These are phyloP conservation scores for Aspergillus biplanus DNA, from an alignment of 495 filamentous ascomycete species.

Conservation along the genomic window DNA sequence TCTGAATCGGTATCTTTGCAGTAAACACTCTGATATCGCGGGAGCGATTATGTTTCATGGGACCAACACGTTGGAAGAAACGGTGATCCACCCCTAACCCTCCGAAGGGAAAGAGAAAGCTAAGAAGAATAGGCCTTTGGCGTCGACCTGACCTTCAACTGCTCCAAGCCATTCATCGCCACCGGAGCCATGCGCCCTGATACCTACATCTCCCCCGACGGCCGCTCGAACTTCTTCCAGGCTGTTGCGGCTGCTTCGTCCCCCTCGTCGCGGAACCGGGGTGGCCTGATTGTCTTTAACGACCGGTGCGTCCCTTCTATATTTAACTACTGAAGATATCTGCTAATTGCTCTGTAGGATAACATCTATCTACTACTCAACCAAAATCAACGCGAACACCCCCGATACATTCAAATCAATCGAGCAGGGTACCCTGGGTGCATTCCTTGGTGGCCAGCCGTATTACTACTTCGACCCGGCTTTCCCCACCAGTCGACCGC, in stretches of 20 bases:
- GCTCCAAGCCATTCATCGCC: constrained; percentile 3
- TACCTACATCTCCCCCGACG: constrained; percentile 3
- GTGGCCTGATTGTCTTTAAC: constrained; percentile 5
- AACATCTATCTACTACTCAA: constrained; percentile 5
- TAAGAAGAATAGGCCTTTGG: neutral
- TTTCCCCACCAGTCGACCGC: neutral
- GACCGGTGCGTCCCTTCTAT: neutral
- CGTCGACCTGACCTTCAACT: constrained; percentile 8
- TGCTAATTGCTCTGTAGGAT: neutral
- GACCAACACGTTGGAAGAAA: constrained; percentile 6
- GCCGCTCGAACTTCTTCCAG: constrained; percentile 9
- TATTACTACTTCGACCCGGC: constrained; percentile 9
- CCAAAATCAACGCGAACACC: constrained; percentile 3
- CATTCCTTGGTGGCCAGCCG: constrained; percentile 11
- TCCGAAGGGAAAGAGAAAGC: too few relatives aligned
- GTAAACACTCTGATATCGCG: neutral
- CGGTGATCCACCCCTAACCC: neutral
- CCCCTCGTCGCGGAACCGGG: neutral
- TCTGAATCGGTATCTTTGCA: neutral
- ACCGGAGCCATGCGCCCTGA: constrained; percentile 7
- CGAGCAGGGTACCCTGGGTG: constrained; percentile 1
- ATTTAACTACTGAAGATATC: neutral
- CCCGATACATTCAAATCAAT: constrained; percentile 1
- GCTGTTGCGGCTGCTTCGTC: neutral
- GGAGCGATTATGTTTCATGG: constrained; percentile 11